Evolutionary conservation across 345 rosid genomes (phyloP).

Genomic region (Sonneratia alba): DNA sequence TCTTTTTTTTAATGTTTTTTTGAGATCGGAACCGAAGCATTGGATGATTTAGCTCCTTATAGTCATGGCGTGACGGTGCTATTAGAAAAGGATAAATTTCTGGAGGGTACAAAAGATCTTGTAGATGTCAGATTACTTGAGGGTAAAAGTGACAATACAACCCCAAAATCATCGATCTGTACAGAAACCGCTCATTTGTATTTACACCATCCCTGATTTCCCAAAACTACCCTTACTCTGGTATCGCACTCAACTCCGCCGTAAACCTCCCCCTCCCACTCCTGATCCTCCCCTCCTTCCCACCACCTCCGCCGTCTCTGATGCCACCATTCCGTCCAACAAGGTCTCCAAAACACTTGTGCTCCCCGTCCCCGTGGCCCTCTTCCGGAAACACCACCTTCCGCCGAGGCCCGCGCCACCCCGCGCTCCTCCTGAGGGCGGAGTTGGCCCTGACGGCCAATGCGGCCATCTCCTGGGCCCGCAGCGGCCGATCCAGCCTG

Average conservation of each 20-base stretch:
- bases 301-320: slow-evolving; percentile 4
- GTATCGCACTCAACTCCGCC: slow-evolving; percentile 25
- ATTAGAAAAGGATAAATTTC: too few relatives aligned
- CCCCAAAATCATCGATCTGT: too few relatives aligned
- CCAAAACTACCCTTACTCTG: slow-evolving; percentile 23
- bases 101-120: too few relatives aligned
- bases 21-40: too few relatives aligned
- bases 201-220: slow-evolving; percentile 1
- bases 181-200: not conserved
- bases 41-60: too few relatives aligned
- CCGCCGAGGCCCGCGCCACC: slow-evolving; percentile 13
- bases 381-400: slow-evolving; percentile 6
- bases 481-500: slow-evolving; percentile 22
- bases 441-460: slow-evolving; percentile 44
- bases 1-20: too few relatives aligned
- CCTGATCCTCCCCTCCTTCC: slow-evolving; percentile 6
- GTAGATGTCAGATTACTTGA: too few relatives aligned
- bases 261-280: slow-evolving; percentile 13
- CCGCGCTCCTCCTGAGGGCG: slow-evolving; percentile 15
- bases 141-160: too few relatives aligned
- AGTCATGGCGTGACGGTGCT: too few relatives aligned
- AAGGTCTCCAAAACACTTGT: not conserved
- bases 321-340: not conserved
- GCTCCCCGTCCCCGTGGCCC: slow-evolving; percentile 5
- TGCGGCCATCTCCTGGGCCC: slow-evolving; percentile 40